Evolutionary conservation across 306 rosid species (phyloP).

Genomic region (Ochetophila trinervis): DNA sequence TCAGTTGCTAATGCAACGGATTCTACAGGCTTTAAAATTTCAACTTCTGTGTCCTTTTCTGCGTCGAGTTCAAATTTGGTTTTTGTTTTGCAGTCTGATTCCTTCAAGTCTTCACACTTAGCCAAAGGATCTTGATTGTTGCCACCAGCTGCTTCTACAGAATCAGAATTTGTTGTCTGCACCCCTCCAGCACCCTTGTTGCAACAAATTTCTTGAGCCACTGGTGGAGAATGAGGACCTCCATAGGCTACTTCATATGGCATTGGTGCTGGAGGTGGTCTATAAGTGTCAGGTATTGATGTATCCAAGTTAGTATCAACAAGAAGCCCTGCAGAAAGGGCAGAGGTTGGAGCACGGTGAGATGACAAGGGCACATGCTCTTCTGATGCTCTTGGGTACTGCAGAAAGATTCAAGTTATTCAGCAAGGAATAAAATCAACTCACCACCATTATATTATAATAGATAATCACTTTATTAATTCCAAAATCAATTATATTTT

Average conservation of each 20-base stretch:
- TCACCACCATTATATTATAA: neutral
- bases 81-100: conserved; percentile 50
- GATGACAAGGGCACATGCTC: conserved; percentile 85
- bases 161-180: conserved; percentile 50
- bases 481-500: neutral
- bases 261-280: conserved; percentile 84
- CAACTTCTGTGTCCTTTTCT: conserved; percentile 55
- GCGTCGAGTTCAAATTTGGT: conserved; percentile 39
- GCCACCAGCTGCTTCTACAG: conserved; percentile 46
- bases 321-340: conserved; percentile 59
- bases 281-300: conserved; percentile 79
- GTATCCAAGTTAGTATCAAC: conserved; percentile 91
- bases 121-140: conserved; percentile 40
- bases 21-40: conserved; percentile 53
- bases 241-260: conserved; percentile 59
- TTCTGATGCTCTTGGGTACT: conserved; percentile 74
- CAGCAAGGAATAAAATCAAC: conserved; percentile 3
- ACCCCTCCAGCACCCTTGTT: conserved; percentile 46
- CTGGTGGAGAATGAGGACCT: conserved; percentile 56
- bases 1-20: conserved; percentile 41
- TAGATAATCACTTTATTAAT: neutral
- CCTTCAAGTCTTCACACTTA: conserved; percentile 58
- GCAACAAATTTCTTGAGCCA: conserved; percentile 44
- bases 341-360: conserved; percentile 46
- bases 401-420: conserved; percentile 29